phyloP scores from a whole-genome alignment of 768 basidiomycete species.

The Termitomyces sp. region DNA sequence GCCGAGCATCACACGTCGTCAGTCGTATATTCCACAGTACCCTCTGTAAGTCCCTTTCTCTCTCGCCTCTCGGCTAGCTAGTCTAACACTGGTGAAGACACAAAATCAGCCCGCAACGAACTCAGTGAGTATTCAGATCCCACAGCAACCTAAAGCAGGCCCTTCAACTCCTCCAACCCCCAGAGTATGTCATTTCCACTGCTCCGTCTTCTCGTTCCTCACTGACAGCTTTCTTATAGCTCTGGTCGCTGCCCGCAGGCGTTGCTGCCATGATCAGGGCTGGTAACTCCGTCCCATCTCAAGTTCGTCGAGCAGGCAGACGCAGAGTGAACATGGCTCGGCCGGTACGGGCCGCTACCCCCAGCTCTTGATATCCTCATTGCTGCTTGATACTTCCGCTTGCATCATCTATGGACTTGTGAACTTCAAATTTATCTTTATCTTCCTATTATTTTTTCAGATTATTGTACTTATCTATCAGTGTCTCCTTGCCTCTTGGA shows the following conservation, averaged over 20 bases:
- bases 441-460: no score
- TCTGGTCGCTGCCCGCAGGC: not conserved
- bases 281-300: not conserved
- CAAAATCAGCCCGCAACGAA: not conserved
- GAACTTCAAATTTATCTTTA: no score
- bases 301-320: not conserved
- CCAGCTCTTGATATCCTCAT: no score
- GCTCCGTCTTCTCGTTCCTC: not conserved
- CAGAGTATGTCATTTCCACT: not conserved
- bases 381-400: no score
- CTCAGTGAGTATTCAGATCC: not conserved
- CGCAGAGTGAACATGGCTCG: not conserved
- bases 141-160: no score
- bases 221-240: not conserved
- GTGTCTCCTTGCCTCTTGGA: not conserved
- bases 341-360: not conserved
- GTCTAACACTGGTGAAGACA: not conserved
- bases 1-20: not conserved
- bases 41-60: not conserved
- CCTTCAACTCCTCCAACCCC: not conserved
- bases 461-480: not conserved
- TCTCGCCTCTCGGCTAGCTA: no score
- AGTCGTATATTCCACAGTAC: no score
- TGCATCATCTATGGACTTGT: no score
- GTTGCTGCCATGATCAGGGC: not conserved